Evolutionary conservation across 129 eudicot species (phyloP).

Genomic region (Helianthus tuberosus): DNA sequence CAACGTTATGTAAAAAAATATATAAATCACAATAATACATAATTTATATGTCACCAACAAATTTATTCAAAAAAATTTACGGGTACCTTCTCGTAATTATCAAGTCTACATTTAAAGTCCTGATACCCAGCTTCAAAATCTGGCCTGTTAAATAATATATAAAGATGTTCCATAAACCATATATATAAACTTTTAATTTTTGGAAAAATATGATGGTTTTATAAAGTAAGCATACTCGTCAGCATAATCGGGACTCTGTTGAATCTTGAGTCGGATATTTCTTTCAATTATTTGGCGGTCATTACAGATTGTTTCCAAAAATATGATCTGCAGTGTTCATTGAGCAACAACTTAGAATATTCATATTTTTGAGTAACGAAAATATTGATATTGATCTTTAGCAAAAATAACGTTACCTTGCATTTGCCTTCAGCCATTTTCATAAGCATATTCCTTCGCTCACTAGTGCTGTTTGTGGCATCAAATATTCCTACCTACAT

Average conservation of each 20-base stretch:
- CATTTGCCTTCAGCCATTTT: slow-evolving; percentile 98
- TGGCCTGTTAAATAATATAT: slow-evolving; percentile 59
- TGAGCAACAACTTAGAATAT: slow-evolving; percentile 2
- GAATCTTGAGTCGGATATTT: slow-evolving; percentile 97
- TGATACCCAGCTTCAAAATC: slow-evolving; percentile 98
- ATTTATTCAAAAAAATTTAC: background rate
- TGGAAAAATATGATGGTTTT: background rate
- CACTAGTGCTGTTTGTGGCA: slow-evolving; percentile 93
- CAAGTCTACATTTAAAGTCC: slow-evolving; percentile 87
- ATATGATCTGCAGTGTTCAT: slow-evolving; percentile 64
- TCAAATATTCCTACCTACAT: slow-evolving; percentile 95
- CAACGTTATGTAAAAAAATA: slow-evolving; percentile 15
- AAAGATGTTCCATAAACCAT: background rate
- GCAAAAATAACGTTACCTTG: slow-evolving; percentile 55
- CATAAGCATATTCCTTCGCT: slow-evolving; percentile 97
- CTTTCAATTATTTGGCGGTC: slow-evolving; percentile 89
- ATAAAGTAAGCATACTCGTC: slow-evolving; percentile 63
- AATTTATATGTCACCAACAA: background rate
- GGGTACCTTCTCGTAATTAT: slow-evolving; percentile 84
- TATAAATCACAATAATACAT: slow-evolving; percentile 4
- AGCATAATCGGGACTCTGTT: slow-evolving; percentile 99
- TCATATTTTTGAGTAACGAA: background rate
- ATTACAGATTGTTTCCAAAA: slow-evolving; percentile 91
- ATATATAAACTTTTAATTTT: background rate
- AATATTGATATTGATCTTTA: background rate